Conservation (phyloP, 257 asterid species). For the Eucommia ulmoides region DNA sequence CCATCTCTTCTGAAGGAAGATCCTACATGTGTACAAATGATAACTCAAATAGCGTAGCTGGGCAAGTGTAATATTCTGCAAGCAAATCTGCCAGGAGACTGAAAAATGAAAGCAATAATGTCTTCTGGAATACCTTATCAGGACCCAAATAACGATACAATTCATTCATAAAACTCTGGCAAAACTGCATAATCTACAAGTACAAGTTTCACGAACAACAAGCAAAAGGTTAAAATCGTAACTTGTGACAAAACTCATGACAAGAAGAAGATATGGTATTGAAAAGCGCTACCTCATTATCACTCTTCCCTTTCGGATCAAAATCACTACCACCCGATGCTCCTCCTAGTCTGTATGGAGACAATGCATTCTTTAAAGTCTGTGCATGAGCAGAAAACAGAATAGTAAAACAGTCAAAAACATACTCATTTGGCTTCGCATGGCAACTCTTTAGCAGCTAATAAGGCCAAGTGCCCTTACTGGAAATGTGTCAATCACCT, state of each 20-base stretch:
- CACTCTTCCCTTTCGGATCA: constrained; percentile 89
- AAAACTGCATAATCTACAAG: constrained; percentile 79
- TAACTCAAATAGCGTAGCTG: constrained; percentile 10
- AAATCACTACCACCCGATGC: constrained; percentile 98
- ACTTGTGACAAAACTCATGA: too few relatives aligned
- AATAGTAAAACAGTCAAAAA: too few relatives aligned
- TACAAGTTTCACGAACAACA: constrained; percentile 10
- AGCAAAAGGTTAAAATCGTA: constrained; percentile 12
- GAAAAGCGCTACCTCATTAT: constrained; percentile 53
- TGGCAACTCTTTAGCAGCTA: too few relatives aligned
- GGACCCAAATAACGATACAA: constrained; percentile 90
- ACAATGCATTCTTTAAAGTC: constrained; percentile 90
- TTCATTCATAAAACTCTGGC: constrained; percentile 98
- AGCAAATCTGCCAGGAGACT: constrained; percentile 5
- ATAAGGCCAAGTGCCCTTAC: too few relatives aligned
- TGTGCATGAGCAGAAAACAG: constrained; percentile 26
- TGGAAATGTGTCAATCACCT: too few relatives aligned
- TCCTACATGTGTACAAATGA: constrained; percentile 38
- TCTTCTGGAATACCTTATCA: constrained; percentile 55
- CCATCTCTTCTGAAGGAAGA: constrained; percentile 98
- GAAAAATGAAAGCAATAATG: constrained; percentile 8
- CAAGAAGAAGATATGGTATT: neutral
- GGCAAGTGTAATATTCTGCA: constrained; percentile 6
- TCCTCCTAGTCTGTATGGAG: constrained; percentile 97
- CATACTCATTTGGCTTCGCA: too few relatives aligned